Conservation (phyloP, 2,329 filamentous ascomycete species). For the Chaetomium globosum region DNA sequence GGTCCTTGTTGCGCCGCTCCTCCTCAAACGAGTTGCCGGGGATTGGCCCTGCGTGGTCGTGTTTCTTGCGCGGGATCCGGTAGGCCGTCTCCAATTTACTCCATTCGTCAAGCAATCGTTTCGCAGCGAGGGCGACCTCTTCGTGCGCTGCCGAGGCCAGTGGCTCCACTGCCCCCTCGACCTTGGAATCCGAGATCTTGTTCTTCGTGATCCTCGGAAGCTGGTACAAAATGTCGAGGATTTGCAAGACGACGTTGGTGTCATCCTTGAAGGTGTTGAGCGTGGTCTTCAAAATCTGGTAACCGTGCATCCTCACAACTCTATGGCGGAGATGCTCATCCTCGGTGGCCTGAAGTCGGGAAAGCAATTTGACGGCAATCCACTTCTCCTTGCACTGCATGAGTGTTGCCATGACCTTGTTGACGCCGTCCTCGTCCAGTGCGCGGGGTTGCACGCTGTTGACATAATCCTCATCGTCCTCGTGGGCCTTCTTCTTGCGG, state of each 20-base stretch:
- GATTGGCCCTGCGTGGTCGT: slow-evolving; percentile 65
- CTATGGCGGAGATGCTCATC: slow-evolving; percentile 85
- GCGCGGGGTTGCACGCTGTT: slow-evolving; percentile 80
- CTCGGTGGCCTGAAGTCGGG: slow-evolving; percentile 82
- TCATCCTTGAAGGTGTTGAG: slow-evolving; percentile 86
- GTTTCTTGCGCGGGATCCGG: slow-evolving; percentile 87
- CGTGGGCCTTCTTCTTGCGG: slow-evolving; percentile 85
- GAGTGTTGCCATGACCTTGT: slow-evolving; percentile 92
- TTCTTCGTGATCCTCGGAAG: slow-evolving; percentile 91
- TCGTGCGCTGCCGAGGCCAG: slow-evolving; percentile 71
- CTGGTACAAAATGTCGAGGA: slow-evolving; percentile 83
- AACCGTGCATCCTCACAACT: slow-evolving; percentile 95
- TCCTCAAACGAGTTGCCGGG: slow-evolving; percentile 59
- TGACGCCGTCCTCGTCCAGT: slow-evolving; percentile 79
- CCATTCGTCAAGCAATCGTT: slow-evolving; percentile 78
- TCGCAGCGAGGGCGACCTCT: slow-evolving; percentile 71
- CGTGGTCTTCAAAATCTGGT: slow-evolving; percentile 88
- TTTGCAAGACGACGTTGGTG: slow-evolving; percentile 83
- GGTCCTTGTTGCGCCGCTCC: slow-evolving; percentile 59
- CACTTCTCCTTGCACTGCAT: slow-evolving; percentile 99
- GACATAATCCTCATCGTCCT: slow-evolving; percentile 95
- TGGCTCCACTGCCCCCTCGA: slow-evolving; percentile 76
- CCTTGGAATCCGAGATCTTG: slow-evolving; percentile 95
- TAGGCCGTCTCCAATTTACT: slow-evolving; percentile 87
- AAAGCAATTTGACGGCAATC: slow-evolving; percentile 94